Base-by-base conservation (phyloP, 768 basidiomycete genomes). In the Podaxis sp. region DNA sequence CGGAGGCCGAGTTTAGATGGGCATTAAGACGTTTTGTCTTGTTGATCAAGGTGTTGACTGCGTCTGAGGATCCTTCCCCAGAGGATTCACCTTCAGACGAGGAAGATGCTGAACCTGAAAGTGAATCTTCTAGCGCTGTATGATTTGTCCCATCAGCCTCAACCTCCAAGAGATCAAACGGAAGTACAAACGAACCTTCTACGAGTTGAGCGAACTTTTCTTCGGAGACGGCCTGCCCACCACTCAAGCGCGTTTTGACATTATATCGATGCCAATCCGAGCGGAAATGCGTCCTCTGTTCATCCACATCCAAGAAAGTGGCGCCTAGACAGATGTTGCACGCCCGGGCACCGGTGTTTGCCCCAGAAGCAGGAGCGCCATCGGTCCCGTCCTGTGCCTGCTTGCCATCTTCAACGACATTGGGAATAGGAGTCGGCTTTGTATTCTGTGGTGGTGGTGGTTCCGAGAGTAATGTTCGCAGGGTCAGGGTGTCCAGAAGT, bases 211-310 rank as follows among this genome's bases (percentile, higher is more conserved):
- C 77, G 69, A 96, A 99, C 17, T 87, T 83, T 28, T 81, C 71
- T 70, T 94, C 92, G 0, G 85, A 78, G 22, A 95, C 85, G 26
- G 87, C 74, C 22, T 79, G 77, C 9, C 85, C 82, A 5, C 88
- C 89, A 56, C 80, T 77, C 54, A 95, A 76, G 61, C 87, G 87
- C 52, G 85, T 82, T 76, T 96, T 97, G 67, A 95, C 92, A 73
- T 99, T 99, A 77, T 96, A 99, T 63, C 95, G 85, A 81, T 99
- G 96, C 97, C 96, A 99, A 74, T 99, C 96, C 9, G 92, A 93
- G 67, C 88, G 87, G 73, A 92, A 97, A 75, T 99, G 96, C 1
- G 77, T 73, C 56, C 95, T 82, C 68, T 98, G 95, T 63, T 90
- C 91, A 38, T 90, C 86, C 5, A 99, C 83, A 62, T 89, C 87